Evolutionary conservation across 257 asterid species (phyloP), one percentile per base, ranked within the genome.

Genomic region (Nemophila menziesii): DNA sequence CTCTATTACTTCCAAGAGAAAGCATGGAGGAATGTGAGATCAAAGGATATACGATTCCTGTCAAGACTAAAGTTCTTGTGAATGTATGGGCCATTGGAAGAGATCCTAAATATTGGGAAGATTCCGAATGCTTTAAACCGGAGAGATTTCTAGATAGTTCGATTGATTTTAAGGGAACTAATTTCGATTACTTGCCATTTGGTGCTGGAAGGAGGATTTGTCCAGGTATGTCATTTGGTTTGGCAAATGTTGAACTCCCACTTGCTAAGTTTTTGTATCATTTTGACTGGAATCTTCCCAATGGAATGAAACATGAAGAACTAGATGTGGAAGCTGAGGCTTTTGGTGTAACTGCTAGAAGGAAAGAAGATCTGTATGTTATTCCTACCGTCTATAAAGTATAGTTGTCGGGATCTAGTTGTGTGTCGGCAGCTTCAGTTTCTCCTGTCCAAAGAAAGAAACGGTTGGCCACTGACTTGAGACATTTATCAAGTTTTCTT

Each of bases 181-280:
- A 44, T 29, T 44, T 43, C 8, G 44, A 43, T 2, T 46, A 44
- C 10, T 20, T 46, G 8, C 55, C 55, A 12, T 56, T 46, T 46
- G 62, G 55, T n/a, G 62, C 55, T n/a, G 43, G 55, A 22, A 56
- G 53, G 18, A 54, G 60, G 45, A 46, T 55, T 18, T 55, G 48
- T 3, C 61, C 54, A 4, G 54, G 48, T 18, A 39, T 39, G 11
- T n/a, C 26, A 10, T 40, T 26, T 56, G 55, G 16, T 22, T 22
- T 40, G 15, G 37, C 55, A 5, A 22, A 20, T 18, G 33, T 56
- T 14, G 49, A 47, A 23, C 55, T 48, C 15, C 16, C 38, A 15
- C 62, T 56, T 19, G 62, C 56, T 15, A 39, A 39, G 29, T 14
- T 56, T 22, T 24, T 56, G 0, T 56, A 46, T 33, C 49, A 56